Base-by-base conservation (phyloP, 139 green algal genomes). In the Chlamydomonas asymmetrica region DNA sequence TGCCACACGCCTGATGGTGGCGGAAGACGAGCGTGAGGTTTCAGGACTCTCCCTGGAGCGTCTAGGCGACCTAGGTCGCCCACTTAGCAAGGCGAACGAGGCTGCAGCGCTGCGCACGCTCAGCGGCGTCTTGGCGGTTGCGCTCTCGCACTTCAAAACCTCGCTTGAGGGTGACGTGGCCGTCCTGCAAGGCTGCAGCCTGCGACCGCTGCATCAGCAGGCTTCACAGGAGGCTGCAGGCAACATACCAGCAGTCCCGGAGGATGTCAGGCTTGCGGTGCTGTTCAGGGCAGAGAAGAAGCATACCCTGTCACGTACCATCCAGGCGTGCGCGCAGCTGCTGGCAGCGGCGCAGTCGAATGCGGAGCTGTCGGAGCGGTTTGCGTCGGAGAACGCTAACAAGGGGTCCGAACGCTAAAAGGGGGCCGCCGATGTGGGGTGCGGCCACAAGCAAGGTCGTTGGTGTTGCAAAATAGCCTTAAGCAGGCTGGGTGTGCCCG, bases 221-320 rank as follows among this genome's bases (percentile, higher is more conserved):
- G 73, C 31, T 34, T 40, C n/a, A 35, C 6, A 34, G 25, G 39
- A 32, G n/a, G 35, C 45, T 27, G 39, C 29, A 1, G 37, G 20
- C 52, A 37, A 71, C 43, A 32, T n/a, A 71, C 63, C 64, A 16
- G 27, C 60, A 10, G 45, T 86, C 9, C 35, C 74, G 20, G 48
- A 57, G 2, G 88, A 94, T 20, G 69, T 90, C 77, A n/a, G 57
- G 66, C 60, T 89, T 34, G 89, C 89, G 1, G 57, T 94, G 25
- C 68, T 70, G 13, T 93, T 94, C 39, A 66, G 89, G 0, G 48
- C 76, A 20, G 82, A 88, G 8, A 93, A 90, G 74, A 95, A 94
- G 80, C 34, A 52, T 45, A 61, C 91, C 27, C 79, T 94, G 61
- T 27, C 80, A 8, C 37, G 73, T 1, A 79, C 84, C 6, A 75